These are phyloP conservation scores for Trichoderma cornu-damae DNA, from an alignment of 2,329 filamentous ascomycete genomes.

Conservation along the genomic window DNA sequence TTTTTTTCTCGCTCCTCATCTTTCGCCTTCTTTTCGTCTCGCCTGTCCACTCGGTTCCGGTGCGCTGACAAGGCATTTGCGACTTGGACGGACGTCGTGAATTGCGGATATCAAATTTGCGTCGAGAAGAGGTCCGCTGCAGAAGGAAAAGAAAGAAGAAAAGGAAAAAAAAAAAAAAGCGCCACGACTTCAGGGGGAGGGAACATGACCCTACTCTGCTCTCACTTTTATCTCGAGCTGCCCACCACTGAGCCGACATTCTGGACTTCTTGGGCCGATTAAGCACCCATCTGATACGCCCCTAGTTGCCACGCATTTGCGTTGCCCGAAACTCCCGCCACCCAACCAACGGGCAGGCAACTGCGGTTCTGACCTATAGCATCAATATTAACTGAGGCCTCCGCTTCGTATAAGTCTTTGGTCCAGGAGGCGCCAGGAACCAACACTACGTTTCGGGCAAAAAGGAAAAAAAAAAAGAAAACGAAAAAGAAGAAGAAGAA, in stretches of 20 bases:
- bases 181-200: not conserved
- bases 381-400: conserved; percentile 10
- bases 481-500: no score
- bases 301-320: conserved; percentile 5
- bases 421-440: conserved; percentile 2
- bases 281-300: conserved; percentile 5
- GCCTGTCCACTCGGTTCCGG: not conserved
- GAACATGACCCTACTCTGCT: not conserved
- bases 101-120: not conserved
- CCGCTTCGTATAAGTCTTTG: conserved; percentile 11
- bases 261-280: not conserved
- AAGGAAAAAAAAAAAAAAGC: not conserved
- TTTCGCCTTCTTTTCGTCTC: not conserved
- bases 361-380: conserved; percentile 4
- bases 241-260: conserved; percentile 1
- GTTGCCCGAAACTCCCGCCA: conserved; percentile 7
- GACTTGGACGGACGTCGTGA: not conserved
- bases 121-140: not conserved
- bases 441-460: not conserved
- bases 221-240: not conserved
- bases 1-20: not conserved
- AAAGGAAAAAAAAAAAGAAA: not conserved
- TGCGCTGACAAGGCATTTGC: not conserved
- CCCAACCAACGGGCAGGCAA: conserved; percentile 11
- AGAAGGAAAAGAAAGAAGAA: not conserved